These are phyloP conservation scores for Mucor indicus DNA, from an alignment of 371 early-diverging fungal species.

Conservation along the genomic window DNA sequence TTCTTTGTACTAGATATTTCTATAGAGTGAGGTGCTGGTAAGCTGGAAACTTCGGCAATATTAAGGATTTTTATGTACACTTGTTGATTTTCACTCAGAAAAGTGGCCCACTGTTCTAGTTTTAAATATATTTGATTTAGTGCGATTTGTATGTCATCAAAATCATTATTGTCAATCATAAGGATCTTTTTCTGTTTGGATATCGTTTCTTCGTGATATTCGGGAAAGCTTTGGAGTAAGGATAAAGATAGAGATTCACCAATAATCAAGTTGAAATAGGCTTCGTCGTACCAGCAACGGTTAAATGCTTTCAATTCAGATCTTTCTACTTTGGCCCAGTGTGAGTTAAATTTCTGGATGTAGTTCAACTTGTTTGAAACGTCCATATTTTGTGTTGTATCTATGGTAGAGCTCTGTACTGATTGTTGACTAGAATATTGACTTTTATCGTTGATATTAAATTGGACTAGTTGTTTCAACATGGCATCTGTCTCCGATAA, in stretches of 20 bases:
- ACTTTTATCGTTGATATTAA: slow-evolving; percentile 9
- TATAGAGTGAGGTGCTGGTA: no score
- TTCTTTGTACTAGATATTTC: no score
- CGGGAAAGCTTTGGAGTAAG: neutral
- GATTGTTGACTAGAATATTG: neutral
- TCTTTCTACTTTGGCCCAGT: slow-evolving; percentile 34
- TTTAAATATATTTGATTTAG: slow-evolving; percentile 7
- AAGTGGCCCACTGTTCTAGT: slow-evolving; percentile 34
- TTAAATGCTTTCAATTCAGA: slow-evolving; percentile 35
- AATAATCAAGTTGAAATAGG: slow-evolving; percentile 37
- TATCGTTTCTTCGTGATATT: no score
- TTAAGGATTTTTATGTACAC: slow-evolving; percentile 8
- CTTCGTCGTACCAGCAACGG: slow-evolving; percentile 51
- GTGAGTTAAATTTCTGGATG: slow-evolving; percentile 23
- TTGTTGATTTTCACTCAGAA: slow-evolving; percentile 24
- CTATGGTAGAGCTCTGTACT: neutral
- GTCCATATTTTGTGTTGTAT: no score
- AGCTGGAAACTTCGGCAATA: neutral
- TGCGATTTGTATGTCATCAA: neutral
- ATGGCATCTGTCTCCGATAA: slow-evolving; percentile 71
- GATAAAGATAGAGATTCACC: neutral
- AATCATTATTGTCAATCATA: neutral
- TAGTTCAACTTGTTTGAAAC: no score
- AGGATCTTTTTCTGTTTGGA: neutral
- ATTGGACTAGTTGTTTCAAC: slow-evolving; percentile 38